Evolutionary conservation across 1,284 basidiomycete genomes (phyloP), one percentile per base, ranked within the genome.

Genomic region (Moesziomyces globuligerus): DNA sequence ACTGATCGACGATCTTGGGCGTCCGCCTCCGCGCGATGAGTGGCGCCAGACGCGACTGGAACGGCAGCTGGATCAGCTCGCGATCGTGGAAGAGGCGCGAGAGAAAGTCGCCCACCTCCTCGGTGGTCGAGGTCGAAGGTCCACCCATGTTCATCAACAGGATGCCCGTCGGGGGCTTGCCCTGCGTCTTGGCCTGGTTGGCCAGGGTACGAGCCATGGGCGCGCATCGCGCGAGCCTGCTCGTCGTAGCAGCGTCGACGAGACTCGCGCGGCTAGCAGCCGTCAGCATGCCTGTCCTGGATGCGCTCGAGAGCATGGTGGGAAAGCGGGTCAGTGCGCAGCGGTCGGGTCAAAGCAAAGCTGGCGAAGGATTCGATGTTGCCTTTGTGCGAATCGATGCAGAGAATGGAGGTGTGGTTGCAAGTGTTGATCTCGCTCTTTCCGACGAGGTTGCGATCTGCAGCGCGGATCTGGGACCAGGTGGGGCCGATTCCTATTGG

Each of bases 81-180:
- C 89, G 87, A 84, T 98, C 96, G 81, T 90, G 88, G 83, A 99
- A 99, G 44, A 99, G 88, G 69, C 94, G 91, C 71, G 89, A 92
- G 65, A 99, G 87, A 83, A 98, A 99, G 84, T 84, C 81, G 43
- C 81, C 79, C 3, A 84, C 84, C 44, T 85, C 83, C 18, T 82
- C 78, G 13, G 81, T 58, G 1, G 93, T 96, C 38, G 91, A 89
- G 18, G 56, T 70, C 37, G 57, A 62, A 10, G 95, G 95, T 0
- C 95, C 95, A 43, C 95, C 95, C 95, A 98, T 98, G 84, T 98
- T 98, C 85, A 98, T 87, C 90, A 98, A 92, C 29, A 98, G 91
- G 60, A 98, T 88, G 37, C 91, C 95, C 91, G 81, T 85, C 6
- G 79, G 79, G 21, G 59, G 59, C 47, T 60, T 72, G 47, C 29